Base-by-base conservation (phyloP, 208 protist genomes). In the Endotrypanum monterogeii region DNA sequence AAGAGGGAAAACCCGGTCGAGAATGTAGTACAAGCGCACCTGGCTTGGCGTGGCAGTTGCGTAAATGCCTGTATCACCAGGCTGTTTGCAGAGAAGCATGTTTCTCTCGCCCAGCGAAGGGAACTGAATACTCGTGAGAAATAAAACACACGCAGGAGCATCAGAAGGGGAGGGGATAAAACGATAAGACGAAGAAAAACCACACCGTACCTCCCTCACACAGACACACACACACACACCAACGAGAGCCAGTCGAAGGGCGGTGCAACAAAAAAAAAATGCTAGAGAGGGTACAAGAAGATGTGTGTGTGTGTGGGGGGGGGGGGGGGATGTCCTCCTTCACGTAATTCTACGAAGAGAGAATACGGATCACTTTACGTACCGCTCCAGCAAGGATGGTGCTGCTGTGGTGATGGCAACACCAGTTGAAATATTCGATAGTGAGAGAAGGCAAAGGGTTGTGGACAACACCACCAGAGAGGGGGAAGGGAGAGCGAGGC, bases 81-180 rank as follows among this genome's bases (percentile, higher is more conserved):
- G 89, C 46, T 91, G 89, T 71, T 86, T 90, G 70, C 83, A 85
- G 9, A 94, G 82, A 46, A 94, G 62, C 89, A 94, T 94, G 3
- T 48, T 30, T 25, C n/a, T 16, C 44, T 12, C 12, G 60, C 20
- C 28, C 37, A 23, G 60, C 16, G 11, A 48, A 12, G 18, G 20
- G 37, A 57, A 7, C 20, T 32, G 23, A 65, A 12, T 23, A 30
- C 12, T 4, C 18, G 55, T 9, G 55, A 35, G 28, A 9, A 28
- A 60, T 16, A 30, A 28, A 60, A 35, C 54, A 14, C 35, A 28
- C 57, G 50, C 28, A 52, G 12, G 16, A 61, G 44, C 37, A 71
- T n/a, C 54, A 30, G 39, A 7, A 51, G 37, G 7, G 32, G 30
- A 23, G 11, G 51, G n/a, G n/a, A n/a, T n/a, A n/a, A n/a, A n/a